These are phyloP conservation scores for Ammopiptanthus mongolicus DNA, from an alignment of 306 rosid genomes.

Conservation along the genomic window DNA sequence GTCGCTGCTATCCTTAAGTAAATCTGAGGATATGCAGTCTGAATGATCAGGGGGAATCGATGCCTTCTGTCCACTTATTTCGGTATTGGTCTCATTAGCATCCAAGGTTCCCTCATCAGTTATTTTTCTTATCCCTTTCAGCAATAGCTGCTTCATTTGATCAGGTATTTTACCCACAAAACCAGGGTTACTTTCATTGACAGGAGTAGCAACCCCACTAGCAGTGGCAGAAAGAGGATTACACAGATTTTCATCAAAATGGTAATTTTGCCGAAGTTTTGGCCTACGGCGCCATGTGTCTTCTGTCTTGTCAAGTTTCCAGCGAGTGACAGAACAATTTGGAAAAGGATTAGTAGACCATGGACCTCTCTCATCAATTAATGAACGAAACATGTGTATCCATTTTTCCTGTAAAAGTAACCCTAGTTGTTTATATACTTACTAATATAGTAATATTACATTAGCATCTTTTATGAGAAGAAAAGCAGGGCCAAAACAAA, in stretches of 20 bases:
- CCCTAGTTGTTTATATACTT: conserved; percentile 6
- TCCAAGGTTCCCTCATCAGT: conserved; percentile 82
- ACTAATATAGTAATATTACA: conserved; percentile 15
- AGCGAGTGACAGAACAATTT: conserved; percentile 56
- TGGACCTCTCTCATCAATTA: conserved; percentile 97
- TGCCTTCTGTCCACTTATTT: conserved; percentile 48
- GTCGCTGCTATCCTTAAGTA: conserved; percentile 51
- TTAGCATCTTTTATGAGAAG: background rate
- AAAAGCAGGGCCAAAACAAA: background rate
- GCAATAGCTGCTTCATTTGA: conserved; percentile 85
- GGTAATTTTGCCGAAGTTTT: conserved; percentile 81
- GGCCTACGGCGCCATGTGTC: conserved; percentile 86
- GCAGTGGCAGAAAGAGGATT: conserved; percentile 52
- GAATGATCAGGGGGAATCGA: conserved; percentile 43
- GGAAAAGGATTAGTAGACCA: conserved; percentile 94
- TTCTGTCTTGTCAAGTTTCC: conserved; percentile 98
- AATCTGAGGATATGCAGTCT: conserved; percentile 52
- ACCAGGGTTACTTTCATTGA: conserved; percentile 59
- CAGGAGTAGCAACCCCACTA: conserved; percentile 40
- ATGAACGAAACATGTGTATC: conserved; percentile 92
- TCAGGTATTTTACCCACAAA: conserved; percentile 80
- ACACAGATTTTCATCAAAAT: conserved; percentile 86
- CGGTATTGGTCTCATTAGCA: conserved; percentile 47
- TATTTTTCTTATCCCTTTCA: conserved; percentile 80
- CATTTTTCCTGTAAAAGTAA: conserved; percentile 79